phyloP scores from a whole-genome alignment of 2,329 filamentous ascomycete species.

The Xylaria sp. region DNA sequence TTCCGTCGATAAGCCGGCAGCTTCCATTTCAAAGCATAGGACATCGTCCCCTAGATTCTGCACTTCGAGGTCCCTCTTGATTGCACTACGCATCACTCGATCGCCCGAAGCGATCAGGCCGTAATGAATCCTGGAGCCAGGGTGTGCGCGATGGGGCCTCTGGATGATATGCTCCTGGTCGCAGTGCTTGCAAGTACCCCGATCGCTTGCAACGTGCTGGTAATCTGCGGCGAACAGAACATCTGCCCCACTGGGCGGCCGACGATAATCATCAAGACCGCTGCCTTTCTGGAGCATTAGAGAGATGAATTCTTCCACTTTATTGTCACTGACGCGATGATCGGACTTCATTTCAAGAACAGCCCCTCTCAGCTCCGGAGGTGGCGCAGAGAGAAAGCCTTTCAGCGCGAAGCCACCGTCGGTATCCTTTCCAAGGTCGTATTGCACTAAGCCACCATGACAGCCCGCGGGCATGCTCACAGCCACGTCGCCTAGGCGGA shows the following conservation, averaged over 20 bases:
- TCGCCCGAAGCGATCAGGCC: conserved; percentile 5
- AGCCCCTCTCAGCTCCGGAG: conserved; percentile 34
- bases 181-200: conserved; percentile 21
- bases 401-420: conserved; percentile 25
- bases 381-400: conserved; percentile 39
- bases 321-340: conserved; percentile 31
- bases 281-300: conserved; percentile 27
- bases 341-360: conserved; percentile 38
- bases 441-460: conserved; percentile 33
- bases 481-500: conserved; percentile 37
- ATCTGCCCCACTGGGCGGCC: conserved; percentile 30
- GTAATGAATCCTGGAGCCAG: conserved; percentile 17
- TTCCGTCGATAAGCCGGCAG: neutral
- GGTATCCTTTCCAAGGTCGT: conserved; percentile 28
- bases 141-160: neutral
- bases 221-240: conserved; percentile 37
- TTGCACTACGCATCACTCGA: neutral
- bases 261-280: conserved; percentile 29
- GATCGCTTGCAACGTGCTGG: conserved; percentile 1
- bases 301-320: conserved; percentile 26
- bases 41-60: neutral
- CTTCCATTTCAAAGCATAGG: neutral
- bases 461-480: conserved; percentile 27
- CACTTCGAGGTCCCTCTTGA: conserved; percentile 2
- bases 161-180: conserved; percentile 13